Base-by-base conservation (phyloP, 2,329 filamentous ascomycete species). In the Penicillium sp. region DNA sequence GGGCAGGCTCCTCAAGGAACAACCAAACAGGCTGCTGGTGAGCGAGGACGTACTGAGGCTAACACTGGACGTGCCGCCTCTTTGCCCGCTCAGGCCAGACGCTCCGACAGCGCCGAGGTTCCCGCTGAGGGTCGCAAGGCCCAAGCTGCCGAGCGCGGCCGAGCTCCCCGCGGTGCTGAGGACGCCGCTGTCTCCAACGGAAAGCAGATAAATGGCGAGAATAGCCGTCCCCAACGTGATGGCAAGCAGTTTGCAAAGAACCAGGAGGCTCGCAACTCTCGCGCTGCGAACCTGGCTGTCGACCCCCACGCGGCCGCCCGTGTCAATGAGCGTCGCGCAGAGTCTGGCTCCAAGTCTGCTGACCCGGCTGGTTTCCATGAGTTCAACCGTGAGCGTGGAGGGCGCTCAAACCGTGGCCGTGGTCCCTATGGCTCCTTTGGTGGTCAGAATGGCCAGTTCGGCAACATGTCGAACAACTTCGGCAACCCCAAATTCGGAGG, bases 381-480 rank as follows among this genome's bases (percentile, higher is more conserved):
- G 9, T 67, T 70, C 53, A 56, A 61, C 54, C 70, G 70, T 21
- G 73, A 73, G 42, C 66, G 69, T 45, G 60, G 73, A 49, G 69
- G 73, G 46, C 70, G 73, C 45, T 70, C 59, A 18, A 65, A 74
- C 59, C 72, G 75, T 43, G 74, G 74, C 50, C 65, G 75, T 49
- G 74, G 75, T 31, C 68, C 50, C 23, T 64, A 74, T 57, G 18
- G n/a, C 10, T 65, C 59, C 36, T 75, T 69, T 57, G 62, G 58
- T 51, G 64, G 66, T 41, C 71, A 74, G 49, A 67, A 69, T 45
- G 61, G 65, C 13, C 71, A 74, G 49, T 75, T 72, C 47, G 68
- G 72, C 51, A 74, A 71, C 39, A 54, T 74, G 51, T 61, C 68
- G 33, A 73, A 77, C 52, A 71, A 73, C 54, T 77, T 75, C 53